phyloP scores from a whole-genome alignment of 148 eudicot genomes.

The Vaccinium darrowii region DNA sequence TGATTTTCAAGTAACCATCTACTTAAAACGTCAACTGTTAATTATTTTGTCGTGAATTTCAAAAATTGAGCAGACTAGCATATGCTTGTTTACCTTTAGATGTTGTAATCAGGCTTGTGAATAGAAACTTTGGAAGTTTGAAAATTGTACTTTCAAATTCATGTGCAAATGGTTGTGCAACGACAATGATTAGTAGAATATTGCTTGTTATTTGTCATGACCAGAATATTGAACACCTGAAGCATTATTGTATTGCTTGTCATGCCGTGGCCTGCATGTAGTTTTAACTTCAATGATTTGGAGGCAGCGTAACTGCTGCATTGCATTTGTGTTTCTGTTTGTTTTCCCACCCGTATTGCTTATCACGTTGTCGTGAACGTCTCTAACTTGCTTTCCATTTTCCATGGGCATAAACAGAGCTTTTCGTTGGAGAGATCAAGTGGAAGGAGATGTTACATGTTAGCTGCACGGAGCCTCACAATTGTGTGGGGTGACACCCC shows the following conservation, averaged over 20 bases:
- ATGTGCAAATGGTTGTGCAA: background rate
- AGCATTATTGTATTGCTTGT: background rate
- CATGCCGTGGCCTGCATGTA: background rate
- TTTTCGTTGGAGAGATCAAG: conserved; percentile 58
- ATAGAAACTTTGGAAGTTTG: background rate
- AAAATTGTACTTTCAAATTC: background rate
- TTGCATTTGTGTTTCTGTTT: background rate
- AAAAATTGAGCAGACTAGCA: too few relatives aligned
- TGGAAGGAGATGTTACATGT: conserved; percentile 60
- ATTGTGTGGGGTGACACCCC: conserved; percentile 66
- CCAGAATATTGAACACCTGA: background rate
- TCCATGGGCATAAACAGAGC: conserved; percentile 34
- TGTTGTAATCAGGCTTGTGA: background rate
- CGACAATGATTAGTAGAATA: background rate
- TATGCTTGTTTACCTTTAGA: background rate
- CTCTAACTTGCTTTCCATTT: background rate
- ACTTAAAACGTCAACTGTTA: background rate
- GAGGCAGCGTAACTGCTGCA: background rate
- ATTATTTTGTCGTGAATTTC: background rate
- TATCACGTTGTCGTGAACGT: background rate
- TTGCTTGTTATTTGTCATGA: background rate
- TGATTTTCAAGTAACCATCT: too few relatives aligned
- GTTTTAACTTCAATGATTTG: background rate
- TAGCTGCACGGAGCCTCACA: conserved; percentile 52
- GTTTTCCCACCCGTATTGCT: background rate